Evolutionary conservation across 768 basidiomycete genomes (phyloP).

Genomic region (Lactifluus piperatus): DNA sequence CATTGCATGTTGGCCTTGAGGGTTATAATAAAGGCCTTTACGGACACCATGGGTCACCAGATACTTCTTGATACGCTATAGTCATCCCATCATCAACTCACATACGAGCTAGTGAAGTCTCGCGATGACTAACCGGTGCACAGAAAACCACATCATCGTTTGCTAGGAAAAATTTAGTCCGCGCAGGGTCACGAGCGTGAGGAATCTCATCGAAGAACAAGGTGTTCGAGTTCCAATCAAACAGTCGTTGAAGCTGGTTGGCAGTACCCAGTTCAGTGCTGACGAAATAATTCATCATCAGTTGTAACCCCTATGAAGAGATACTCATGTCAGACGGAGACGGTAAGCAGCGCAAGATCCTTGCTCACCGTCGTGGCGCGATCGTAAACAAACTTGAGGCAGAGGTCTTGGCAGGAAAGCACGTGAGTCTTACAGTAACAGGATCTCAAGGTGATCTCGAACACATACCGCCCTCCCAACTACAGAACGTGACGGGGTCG

Average conservation of each 20-base stretch:
- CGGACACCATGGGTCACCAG: conserved; percentile 65
- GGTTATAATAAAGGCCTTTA: conserved; percentile 57
- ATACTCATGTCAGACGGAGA: conserved; percentile 4
- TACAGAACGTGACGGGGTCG: conserved; percentile 84
- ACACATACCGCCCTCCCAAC: conserved; percentile 87
- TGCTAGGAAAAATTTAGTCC: conserved; percentile 71
- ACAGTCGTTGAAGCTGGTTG: conserved; percentile 74
- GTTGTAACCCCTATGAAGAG: conserved; percentile 53
- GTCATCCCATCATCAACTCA: neutral
- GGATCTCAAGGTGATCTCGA: neutral
- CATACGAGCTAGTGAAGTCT: neutral
- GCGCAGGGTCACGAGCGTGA: conserved; percentile 55
- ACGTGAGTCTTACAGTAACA: neutral
- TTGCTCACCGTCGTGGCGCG: conserved; percentile 50
- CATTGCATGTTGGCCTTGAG: conserved; percentile 53
- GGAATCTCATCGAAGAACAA: conserved; percentile 90
- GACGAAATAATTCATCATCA: conserved; percentile 83
- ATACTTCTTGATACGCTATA: conserved; percentile 64
- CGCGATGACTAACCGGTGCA: conserved; percentile 41
- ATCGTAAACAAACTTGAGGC: conserved; percentile 84
- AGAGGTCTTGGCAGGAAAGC: conserved; percentile 51
- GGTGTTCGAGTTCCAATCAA: conserved; percentile 81
- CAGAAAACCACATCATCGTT: conserved; percentile 75
- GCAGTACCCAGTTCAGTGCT: conserved; percentile 82
- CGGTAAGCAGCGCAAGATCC: neutral